Base-by-base conservation (phyloP, 169 alveolate genomes). In the Amoebophrya sp. region DNA sequence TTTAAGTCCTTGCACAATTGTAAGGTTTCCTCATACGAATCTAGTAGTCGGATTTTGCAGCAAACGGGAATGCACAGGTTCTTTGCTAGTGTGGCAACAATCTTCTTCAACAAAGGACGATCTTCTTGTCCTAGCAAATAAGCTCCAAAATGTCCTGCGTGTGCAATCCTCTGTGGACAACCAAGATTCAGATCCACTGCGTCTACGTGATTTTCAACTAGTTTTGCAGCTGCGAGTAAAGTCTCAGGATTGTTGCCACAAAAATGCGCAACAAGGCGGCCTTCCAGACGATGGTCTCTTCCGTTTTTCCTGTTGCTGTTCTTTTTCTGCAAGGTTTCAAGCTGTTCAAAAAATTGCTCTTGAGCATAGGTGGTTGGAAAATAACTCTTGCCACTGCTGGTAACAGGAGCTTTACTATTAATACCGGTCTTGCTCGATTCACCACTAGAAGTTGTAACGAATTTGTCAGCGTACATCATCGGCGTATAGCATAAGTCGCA, bases 181-280 rank as follows among this genome's bases (percentile, higher is more conserved):
- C 89, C 89, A n/a, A 65, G 34, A 18, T 65, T 65, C 26, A 65
- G 26, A 65, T 65, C 89, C 1, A 65, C 89, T 10, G 89, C 89
- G 2, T 14, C 89, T 26, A n/a, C 18, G 89, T 65, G 89, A 10
- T 6, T 6, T 26, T 65, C 89, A 6, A 26, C 89, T 36, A 65
- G 89, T 10, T 26, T 14, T 1, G 33, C 2, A 1, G 89, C 89
- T 6, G 2, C 26, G 34, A 65, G 89, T 36, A 65, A 36, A 2
- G 89, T 65, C 38, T 6, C 92, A 18, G 93, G 93, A 39, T 92
- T 91, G 78, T 92, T 92, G 33, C 93, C 93, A n/a, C 93, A 92
- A 41, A 92, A 92, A 76, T 92, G 93, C 1, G 90, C 93, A 34
- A 92, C 93, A 47, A 92, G 65, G 0, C 92, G 93, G 34, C 92